A percentile compares a stretch with the other conserved stretches of the same genome.
phyloP scores from a whole-genome alignment of 306 rosid species.

The Abrus pulchellus region DNA sequence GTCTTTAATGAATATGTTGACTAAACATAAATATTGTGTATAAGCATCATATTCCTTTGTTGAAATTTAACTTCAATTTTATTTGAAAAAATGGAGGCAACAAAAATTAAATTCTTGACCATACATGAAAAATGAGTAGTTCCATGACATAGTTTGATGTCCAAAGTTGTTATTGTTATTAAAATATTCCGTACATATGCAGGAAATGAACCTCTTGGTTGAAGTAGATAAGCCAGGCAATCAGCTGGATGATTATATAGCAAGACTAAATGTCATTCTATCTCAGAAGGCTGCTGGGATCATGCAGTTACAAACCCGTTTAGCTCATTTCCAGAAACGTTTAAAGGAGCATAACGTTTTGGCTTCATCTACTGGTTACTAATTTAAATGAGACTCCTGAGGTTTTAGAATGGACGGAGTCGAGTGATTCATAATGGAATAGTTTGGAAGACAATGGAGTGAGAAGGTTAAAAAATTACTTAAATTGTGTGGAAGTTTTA shows the following conservation, averaged over 20 bases:
- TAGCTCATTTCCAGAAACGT: slow-evolving; percentile 86
- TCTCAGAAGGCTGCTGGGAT: slow-evolving; percentile 93
- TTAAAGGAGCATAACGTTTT: slow-evolving; percentile 87
- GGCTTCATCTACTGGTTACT: slow-evolving; percentile 71
- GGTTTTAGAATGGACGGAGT: neutral
- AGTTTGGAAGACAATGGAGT: neutral
- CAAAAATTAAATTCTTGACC: neutral
- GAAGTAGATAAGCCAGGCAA: slow-evolving; percentile 94
- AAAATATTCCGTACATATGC: slow-evolving; percentile 41
- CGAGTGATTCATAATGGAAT: neutral
- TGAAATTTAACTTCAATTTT: neutral
- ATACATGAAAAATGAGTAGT: neutral
- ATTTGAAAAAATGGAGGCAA: neutral
- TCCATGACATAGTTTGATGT: neutral
- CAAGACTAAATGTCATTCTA: slow-evolving; percentile 72
- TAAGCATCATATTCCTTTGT: neutral
- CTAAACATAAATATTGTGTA: neutral
- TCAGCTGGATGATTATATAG: slow-evolving; percentile 77
- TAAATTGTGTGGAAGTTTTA: neutral
- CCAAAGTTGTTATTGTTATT: neutral
- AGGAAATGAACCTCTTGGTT: slow-evolving; percentile 96
- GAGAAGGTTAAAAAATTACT: neutral
- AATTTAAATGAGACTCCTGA: slow-evolving; percentile 40
- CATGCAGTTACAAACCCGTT: slow-evolving; percentile 80
- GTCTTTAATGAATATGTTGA: slow-evolving; percentile 12